phyloP scores from a whole-genome alignment of 1,284 basidiomycete species.

The Schizophyllum amplum region DNA sequence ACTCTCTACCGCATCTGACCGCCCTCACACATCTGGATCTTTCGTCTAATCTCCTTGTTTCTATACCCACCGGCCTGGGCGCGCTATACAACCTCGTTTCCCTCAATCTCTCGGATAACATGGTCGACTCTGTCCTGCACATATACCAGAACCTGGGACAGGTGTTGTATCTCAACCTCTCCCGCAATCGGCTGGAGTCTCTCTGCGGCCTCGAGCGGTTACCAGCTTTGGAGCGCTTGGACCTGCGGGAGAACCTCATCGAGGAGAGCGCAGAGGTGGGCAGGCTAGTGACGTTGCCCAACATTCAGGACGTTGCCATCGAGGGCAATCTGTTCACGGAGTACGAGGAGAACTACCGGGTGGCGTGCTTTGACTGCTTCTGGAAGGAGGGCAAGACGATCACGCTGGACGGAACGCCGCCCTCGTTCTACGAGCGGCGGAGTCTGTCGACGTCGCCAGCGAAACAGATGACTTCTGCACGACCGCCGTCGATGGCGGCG shows the following conservation, averaged over 20 bases:
- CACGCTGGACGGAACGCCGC: conserved; percentile 64
- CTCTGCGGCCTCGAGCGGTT: conserved; percentile 91
- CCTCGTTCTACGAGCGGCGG: conserved; percentile 73
- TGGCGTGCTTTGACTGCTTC: conserved; percentile 78
- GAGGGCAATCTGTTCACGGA: conserved; percentile 75
- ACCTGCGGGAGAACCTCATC: conserved; percentile 78
- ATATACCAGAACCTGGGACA: conserved; percentile 81
- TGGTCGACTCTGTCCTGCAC: conserved; percentile 91
- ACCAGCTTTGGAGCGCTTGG: conserved; percentile 73
- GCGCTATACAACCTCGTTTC: conserved; percentile 71
- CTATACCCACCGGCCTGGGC: conserved; percentile 72
- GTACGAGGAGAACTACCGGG: conserved; percentile 64
- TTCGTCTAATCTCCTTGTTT: conserved; percentile 84
- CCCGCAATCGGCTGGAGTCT: conserved; percentile 84
- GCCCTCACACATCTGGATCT: conserved; percentile 84
- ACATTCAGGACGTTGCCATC: conserved; percentile 72
- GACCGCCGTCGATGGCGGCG: conserved; percentile 38
- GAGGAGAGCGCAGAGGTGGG: conserved; percentile 84
- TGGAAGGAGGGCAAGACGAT: conserved; percentile 72
- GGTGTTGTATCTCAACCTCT: conserved; percentile 69
- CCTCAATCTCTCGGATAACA: conserved; percentile 90
- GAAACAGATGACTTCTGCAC: conserved; percentile 44
- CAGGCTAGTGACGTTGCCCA: conserved; percentile 72
- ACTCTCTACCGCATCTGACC: conserved; percentile 65
- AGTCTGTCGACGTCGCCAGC: conserved; percentile 40